These are phyloP conservation scores for Pythium rishiriense DNA, from an alignment of 352 stramenopile genomes.

Conservation along the genomic window DNA sequence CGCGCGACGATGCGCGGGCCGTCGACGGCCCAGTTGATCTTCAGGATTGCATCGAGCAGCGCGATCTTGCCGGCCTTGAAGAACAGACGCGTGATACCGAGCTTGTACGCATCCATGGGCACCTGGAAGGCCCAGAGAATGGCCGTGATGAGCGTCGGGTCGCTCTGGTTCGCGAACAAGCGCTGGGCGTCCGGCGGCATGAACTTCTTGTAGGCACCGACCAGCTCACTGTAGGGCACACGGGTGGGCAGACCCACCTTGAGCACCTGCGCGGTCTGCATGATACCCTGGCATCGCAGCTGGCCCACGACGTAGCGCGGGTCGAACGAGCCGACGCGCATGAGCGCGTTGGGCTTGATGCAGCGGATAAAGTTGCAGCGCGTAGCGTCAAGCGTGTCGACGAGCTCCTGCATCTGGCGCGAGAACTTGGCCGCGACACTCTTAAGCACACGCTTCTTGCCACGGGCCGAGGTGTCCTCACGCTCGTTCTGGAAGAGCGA, in stretches of 20 bases:
- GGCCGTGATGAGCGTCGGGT: constrained; percentile 72
- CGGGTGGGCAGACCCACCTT: constrained; percentile 84
- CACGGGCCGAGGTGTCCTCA: constrained; percentile 44
- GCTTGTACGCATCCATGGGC: constrained; percentile 74
- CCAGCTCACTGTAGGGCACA: constrained; percentile 74
- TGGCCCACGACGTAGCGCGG: constrained; percentile 80
- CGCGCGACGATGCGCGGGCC: constrained; percentile 60
- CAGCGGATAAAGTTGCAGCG: constrained; percentile 89
- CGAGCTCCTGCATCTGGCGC: constrained; percentile 81
- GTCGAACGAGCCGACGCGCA: constrained; percentile 77
- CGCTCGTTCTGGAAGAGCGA: constrained; percentile 72
- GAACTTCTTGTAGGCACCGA: constrained; percentile 65
- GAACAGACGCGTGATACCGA: constrained; percentile 77
- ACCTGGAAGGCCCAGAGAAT: constrained; percentile 88
- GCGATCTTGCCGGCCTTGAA: constrained; percentile 79
- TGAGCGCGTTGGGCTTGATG: constrained; percentile 88
- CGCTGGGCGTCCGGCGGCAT: constrained; percentile 70
- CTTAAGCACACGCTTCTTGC: constrained; percentile 85
- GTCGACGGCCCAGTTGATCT: constrained; percentile 68
- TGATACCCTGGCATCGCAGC: constrained; percentile 82
- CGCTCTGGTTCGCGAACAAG: constrained; percentile 72
- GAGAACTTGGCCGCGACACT: constrained; percentile 69
- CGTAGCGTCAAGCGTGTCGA: constrained; percentile 72
- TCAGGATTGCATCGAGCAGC: constrained; percentile 73
- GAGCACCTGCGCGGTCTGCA: constrained; percentile 86